These are phyloP conservation scores for Pseudocohnilembus persalinus DNA, from an alignment of 169 alveolate species.

Conservation along the genomic window DNA sequence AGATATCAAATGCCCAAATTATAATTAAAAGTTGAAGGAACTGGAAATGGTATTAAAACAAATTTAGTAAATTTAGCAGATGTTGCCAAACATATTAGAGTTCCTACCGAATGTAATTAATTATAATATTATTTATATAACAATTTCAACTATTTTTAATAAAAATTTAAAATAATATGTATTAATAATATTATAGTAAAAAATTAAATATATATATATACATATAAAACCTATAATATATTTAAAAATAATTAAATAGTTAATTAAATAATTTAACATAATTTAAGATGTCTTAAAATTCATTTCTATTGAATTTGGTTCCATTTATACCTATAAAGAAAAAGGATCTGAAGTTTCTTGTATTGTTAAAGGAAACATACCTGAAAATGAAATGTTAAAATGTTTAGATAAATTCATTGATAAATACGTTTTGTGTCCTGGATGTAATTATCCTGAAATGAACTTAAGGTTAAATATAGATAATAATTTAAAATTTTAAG, in stretches of 20 bases:
- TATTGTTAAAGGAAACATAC: conserved; percentile 45
- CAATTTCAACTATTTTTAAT: background rate
- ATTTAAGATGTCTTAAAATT: conserved; percentile 97
- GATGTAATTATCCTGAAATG: conserved; percentile 98
- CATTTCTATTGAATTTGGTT: conserved; percentile 94
- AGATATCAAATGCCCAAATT: conserved; percentile 96
- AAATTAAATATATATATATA: background rate
- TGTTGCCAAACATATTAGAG: conserved; percentile 93
- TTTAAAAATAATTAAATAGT: conserved; percentile 6
- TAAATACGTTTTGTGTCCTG: conserved; percentile 97
- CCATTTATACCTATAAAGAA: conserved; percentile 95
- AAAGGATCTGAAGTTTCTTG: conserved; percentile 44
- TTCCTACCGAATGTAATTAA: conserved; percentile 68
- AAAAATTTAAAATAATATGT: background rate
- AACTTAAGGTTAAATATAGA: conserved; percentile 61
- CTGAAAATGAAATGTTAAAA: conserved; percentile 90
- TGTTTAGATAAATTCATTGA: conserved; percentile 97
- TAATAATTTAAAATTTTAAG: no score
- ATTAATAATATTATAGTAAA: background rate
- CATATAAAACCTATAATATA: background rate
- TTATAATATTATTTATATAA: background rate
- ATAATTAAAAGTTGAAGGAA: conserved; percentile 92
- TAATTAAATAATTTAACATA: conserved; percentile 70
- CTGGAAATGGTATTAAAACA: conserved; percentile 98
- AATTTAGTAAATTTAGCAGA: conserved; percentile 97